phyloP scores from a whole-genome alignment of 2,329 filamentous ascomycete genomes.

The Fusarium vanettenii region DNA sequence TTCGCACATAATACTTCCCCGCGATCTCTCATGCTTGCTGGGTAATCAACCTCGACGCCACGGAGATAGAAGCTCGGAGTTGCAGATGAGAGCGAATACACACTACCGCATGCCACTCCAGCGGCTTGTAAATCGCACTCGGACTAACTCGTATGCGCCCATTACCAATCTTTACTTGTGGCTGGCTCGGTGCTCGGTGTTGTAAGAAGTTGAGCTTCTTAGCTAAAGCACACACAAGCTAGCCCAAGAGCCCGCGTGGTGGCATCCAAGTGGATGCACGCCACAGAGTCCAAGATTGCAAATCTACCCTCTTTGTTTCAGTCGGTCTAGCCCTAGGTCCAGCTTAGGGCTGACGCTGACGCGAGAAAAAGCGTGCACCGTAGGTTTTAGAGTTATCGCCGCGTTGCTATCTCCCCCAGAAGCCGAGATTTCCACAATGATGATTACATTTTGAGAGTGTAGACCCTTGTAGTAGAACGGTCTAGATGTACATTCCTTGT shows the following conservation, averaged over 20 bases:
- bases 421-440: not conserved
- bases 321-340: constrained; percentile 28
- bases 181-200: constrained; percentile 19
- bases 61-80: not conserved
- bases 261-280: not conserved
- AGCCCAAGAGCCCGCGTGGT: not conserved
- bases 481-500: not conserved
- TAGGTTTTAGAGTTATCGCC: constrained; percentile 40
- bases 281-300: not conserved
- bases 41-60: constrained; percentile 8
- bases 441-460: not conserved
- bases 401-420: constrained; percentile 19
- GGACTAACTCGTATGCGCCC: constrained; percentile 23
- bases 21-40: constrained; percentile 7
- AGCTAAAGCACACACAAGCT: not conserved
- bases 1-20: not conserved
- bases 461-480: not conserved
- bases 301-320: not conserved
- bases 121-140: constrained; percentile 16
- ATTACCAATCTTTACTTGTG: constrained; percentile 39
- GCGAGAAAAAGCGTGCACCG: constrained; percentile 8
- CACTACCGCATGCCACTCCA: not conserved
- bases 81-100: not conserved
- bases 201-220: not conserved
- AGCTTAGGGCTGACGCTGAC: constrained; percentile 41